A percentile compares a stretch with the other conserved stretches of the same genome.
These are phyloP conservation scores for Suillus subaureus DNA, from an alignment of 768 basidiomycete species.

Conservation along the genomic window DNA sequence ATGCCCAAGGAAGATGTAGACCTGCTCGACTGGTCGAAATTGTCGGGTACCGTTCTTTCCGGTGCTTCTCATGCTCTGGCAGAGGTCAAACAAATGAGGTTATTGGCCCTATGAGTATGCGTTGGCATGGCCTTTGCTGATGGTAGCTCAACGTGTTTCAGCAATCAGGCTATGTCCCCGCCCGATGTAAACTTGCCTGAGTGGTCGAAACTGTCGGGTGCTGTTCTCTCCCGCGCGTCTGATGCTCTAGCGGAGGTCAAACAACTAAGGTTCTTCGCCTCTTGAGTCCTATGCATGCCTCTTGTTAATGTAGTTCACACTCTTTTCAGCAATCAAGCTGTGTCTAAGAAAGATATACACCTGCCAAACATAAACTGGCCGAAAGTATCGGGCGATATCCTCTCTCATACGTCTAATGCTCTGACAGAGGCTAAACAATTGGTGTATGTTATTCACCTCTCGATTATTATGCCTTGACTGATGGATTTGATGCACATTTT, in stretches of 20 bases:
- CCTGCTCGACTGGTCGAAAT: background rate
- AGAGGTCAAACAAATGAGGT: background rate
- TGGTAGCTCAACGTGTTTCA: background rate
- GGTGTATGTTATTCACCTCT: background rate
- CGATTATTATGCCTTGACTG: background rate
- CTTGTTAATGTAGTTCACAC: background rate
- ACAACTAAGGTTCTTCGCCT: background rate
- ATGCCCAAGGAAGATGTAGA: background rate
- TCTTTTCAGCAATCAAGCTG: background rate
- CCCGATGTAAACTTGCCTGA: background rate
- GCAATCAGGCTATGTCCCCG: background rate
- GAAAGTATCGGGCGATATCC: background rate
- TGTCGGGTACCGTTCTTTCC: background rate
- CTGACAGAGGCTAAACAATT: background rate
- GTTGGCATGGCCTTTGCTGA: background rate
- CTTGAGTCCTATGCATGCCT: background rate
- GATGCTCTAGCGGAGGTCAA: background rate
- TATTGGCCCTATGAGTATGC: background rate
- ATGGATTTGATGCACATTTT: background rate
- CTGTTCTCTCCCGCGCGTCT: background rate
- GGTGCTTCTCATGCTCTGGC: background rate
- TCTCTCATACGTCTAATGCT: background rate
- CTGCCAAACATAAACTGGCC: background rate
- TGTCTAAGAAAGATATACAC: background rate
- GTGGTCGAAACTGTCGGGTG: background rate